Percentiles rank a stretch among this genome's conserved stretches.
Conservation (phyloP, 176 grass and related monocot species). For the Carex kokanica region DNA sequence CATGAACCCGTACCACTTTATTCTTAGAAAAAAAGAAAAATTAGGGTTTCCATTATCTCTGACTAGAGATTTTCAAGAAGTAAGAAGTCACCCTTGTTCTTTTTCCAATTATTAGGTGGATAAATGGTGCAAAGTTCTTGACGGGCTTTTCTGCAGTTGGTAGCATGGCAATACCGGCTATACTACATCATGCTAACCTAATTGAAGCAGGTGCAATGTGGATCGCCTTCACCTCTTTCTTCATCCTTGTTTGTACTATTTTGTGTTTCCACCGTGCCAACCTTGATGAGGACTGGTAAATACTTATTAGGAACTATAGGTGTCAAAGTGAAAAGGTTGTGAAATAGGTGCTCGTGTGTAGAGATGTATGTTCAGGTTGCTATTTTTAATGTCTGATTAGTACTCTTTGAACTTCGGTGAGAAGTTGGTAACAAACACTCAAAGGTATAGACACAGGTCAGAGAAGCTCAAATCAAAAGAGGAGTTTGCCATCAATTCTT, state of each 20-base stretch:
- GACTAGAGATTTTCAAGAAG: not conserved
- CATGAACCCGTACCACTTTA: not conserved
- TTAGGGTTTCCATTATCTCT: not conserved
- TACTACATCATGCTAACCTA: constrained; percentile 77
- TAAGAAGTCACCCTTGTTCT: not conserved
- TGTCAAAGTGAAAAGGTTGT: not conserved
- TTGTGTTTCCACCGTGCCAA: constrained; percentile 81
- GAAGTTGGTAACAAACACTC: not conserved
- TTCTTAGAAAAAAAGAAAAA: not conserved
- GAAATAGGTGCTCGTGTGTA: not conserved
- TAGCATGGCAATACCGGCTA: constrained; percentile 85
- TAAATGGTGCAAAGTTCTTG: constrained; percentile 85
- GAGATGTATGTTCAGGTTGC: not conserved
- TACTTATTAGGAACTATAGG: not conserved
- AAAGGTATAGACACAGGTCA: not conserved
- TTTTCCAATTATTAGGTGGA: constrained; percentile 53
- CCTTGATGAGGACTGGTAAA: constrained; percentile 86
- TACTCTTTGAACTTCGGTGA: not conserved
- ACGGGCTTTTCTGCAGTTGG: constrained; percentile 89
- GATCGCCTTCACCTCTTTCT: constrained; percentile 95
- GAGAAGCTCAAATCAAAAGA: not conserved
- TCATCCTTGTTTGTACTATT: constrained; percentile 88
- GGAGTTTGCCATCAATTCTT: not conserved
- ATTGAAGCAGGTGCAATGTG: constrained; percentile 92
- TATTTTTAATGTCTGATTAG: not conserved